Conservation (phyloP, 257 asterid species). For the Gentiana macrophylla region DNA sequence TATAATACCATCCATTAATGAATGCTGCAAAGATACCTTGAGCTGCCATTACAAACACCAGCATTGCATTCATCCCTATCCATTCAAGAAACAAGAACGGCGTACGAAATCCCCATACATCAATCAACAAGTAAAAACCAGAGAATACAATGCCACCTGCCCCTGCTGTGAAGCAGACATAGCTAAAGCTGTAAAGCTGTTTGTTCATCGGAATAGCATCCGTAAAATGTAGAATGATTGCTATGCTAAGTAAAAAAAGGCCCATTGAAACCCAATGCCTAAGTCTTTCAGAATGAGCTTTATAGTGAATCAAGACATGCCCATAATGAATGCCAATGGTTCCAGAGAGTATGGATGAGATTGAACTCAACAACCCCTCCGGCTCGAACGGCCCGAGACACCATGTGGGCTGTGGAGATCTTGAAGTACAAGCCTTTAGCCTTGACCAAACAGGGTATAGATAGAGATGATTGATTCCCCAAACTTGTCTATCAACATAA, state of each 20-base stretch:
- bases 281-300: constrained; percentile 75
- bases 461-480: constrained; percentile 89
- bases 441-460: constrained; percentile 65
- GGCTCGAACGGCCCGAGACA: constrained; percentile 85
- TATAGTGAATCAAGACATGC: constrained; percentile 68
- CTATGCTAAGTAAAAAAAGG: constrained; percentile 34
- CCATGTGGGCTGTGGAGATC: constrained; percentile 82
- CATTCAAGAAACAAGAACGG: constrained; percentile 85
- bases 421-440: constrained; percentile 63
- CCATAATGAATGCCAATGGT: constrained; percentile 86
- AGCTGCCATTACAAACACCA: constrained; percentile 88
- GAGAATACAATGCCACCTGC: constrained; percentile 79
- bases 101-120: constrained; percentile 47
- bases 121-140: constrained; percentile 62
- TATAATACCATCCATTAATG: constrained; percentile 68
- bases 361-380: constrained; percentile 69
- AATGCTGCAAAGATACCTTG: constrained; percentile 71
- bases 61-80: constrained; percentile 96
- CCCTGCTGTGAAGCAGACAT: constrained; percentile 82
- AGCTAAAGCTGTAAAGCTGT: constrained; percentile 87
- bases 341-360: constrained; percentile 75
- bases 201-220: constrained; percentile 89
- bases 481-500: constrained; percentile 68
- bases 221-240: constrained; percentile 65
- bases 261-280: constrained; percentile 84